A percentile compares a stretch with the other conserved stretches of the same genome.
These are phyloP conservation scores for Acanthamoeba rhysodes DNA, from an alignment of 208 protist species.

Conservation along the genomic window DNA sequence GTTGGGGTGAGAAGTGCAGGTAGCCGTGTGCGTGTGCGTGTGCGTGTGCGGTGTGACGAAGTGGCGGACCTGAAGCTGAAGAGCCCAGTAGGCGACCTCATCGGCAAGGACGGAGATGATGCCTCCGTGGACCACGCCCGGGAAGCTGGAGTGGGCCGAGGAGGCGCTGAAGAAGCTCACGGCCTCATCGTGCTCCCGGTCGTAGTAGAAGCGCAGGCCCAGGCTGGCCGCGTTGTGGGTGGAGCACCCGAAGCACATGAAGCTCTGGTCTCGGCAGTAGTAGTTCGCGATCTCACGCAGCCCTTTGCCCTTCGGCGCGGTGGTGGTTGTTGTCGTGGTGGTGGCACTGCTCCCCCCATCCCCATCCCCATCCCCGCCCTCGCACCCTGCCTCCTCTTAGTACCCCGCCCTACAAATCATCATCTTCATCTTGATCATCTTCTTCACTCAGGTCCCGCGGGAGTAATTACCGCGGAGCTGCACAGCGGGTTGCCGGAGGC, in stretches of 20 bases:
- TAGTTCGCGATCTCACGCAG: background rate
- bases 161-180: conserved; percentile 9
- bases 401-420: no score
- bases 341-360: no score
- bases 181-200: background rate
- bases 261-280: background rate
- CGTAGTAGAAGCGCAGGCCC: background rate
- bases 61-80: background rate
- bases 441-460: no score
- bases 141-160: background rate
- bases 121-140: background rate
- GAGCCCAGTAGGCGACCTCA: conserved; percentile 14
- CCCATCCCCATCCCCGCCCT: no score
- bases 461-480: no score
- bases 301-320: background rate
- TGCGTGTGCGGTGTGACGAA: no score
- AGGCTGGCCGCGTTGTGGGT: background rate
- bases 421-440: no score
- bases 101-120: background rate
- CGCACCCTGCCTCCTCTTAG: no score
- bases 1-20: no score
- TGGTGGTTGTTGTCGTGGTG: background rate
- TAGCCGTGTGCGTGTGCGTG: no score
- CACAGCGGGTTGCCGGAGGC: no score
- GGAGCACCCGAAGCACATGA: conserved; percentile 33